phyloP scores from a whole-genome alignment of 352 stramenopile species.

The Globisporangium recalcitrans region DNA sequence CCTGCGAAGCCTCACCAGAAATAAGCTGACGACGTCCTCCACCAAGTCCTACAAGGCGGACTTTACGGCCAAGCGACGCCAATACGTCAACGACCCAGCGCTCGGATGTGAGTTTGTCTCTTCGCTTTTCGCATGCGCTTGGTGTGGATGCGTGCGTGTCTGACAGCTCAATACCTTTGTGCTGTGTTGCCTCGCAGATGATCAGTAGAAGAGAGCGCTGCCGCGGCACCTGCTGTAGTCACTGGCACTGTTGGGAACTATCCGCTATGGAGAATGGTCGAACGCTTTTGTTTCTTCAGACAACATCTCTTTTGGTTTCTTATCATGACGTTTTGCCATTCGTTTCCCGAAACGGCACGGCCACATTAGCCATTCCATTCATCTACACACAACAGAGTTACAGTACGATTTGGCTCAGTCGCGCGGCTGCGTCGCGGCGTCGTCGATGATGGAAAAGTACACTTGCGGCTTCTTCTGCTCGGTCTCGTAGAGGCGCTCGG shows the following conservation, averaged over 20 bases:
- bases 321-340: neutral
- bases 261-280: neutral
- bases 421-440: constrained; percentile 24
- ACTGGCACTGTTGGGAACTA: neutral
- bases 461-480: constrained; percentile 48
- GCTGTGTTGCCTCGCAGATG: neutral
- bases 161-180: constrained; percentile 13
- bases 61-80: constrained; percentile 39
- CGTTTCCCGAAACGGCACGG: neutral
- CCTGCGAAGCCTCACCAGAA: constrained; percentile 68
- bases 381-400: neutral
- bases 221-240: neutral
- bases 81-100: constrained; percentile 47
- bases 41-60: constrained; percentile 38
- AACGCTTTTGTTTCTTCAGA: neutral
- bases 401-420: neutral
- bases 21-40: constrained; percentile 56
- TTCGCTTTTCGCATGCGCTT: neutral
- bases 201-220: neutral
- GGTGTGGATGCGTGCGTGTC: constrained; percentile 10
- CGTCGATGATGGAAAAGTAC: constrained; percentile 63
- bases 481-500: constrained; percentile 35
- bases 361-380: neutral
- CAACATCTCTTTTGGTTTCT: neutral
- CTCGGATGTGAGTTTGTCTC: constrained; percentile 17